phyloP scores from a whole-genome alignment of 257 asterid genomes.

The Penstemon newberryi region DNA sequence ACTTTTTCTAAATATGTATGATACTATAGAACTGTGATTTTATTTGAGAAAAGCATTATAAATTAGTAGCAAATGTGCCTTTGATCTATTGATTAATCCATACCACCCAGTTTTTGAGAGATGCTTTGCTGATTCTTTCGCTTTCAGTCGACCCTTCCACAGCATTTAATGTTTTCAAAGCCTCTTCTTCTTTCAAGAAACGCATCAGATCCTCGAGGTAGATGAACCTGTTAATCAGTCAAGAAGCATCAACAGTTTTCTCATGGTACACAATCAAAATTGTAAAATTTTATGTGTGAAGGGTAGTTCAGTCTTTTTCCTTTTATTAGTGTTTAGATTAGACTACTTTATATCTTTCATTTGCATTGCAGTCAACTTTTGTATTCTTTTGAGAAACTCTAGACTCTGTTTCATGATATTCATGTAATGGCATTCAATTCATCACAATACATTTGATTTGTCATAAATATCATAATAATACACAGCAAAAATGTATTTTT shows the following conservation, averaged over 20 bases:
- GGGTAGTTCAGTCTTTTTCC: too few relatives aligned
- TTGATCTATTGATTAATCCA: slow-evolving; percentile 11
- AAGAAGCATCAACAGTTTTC: neutral
- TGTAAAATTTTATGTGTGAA: too few relatives aligned
- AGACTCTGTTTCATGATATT: too few relatives aligned
- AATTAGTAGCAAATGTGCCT: neutral
- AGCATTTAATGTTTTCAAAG: slow-evolving; percentile 53
- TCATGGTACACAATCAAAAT: too few relatives aligned
- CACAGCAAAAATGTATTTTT: too few relatives aligned
- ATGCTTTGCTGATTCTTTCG: slow-evolving; percentile 66
- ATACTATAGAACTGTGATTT: neutral
- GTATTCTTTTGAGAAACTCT: too few relatives aligned
- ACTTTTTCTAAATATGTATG: neutral
- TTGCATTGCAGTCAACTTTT: too few relatives aligned
- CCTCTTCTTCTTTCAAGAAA: slow-evolving; percentile 81
- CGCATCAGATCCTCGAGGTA: slow-evolving; percentile 68
- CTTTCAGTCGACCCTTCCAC: slow-evolving; percentile 73
- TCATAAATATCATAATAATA: too few relatives aligned
- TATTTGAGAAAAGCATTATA: neutral
- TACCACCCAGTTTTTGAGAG: slow-evolving; percentile 94
- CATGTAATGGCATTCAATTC: too few relatives aligned
- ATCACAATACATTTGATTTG: too few relatives aligned
- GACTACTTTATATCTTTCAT: too few relatives aligned
- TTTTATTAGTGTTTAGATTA: too few relatives aligned
- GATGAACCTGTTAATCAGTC: slow-evolving; percentile 55